These are phyloP conservation scores for Melanopsichium pennsylvanicum DNA, from an alignment of 1,284 basidiomycete genomes.

Conservation along the genomic window DNA sequence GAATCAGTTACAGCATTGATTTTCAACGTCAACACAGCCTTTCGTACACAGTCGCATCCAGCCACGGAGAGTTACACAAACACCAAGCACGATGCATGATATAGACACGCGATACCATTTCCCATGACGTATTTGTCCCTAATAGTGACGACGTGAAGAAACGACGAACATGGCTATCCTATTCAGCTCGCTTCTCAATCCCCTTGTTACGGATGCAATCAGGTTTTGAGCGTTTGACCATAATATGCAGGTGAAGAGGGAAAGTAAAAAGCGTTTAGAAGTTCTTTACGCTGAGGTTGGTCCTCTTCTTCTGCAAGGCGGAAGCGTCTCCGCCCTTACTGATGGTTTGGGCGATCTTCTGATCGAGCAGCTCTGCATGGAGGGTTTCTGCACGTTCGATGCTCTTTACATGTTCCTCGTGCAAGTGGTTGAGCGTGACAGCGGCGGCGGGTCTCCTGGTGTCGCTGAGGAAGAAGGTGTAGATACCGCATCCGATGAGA, in stretches of 20 bases:
- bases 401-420: conserved; percentile 34
- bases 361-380: conserved; percentile 52
- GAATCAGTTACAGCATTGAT: too few species aligned
- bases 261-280: conserved; percentile 9
- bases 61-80: too few species aligned
- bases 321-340: conserved; percentile 48
- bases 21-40: too few species aligned
- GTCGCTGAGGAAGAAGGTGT: conserved; percentile 58
- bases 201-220: too few species aligned
- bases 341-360: conserved; percentile 43
- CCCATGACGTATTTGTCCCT: conserved; percentile 2
- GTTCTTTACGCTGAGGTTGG: conserved; percentile 45
- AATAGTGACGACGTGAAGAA: too few species aligned
- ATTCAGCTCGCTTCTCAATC: too few species aligned
- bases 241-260: neutral
- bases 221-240: neutral
- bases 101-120: neutral
- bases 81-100: neutral
- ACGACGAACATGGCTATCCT: too few species aligned
- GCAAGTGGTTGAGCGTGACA: conserved; percentile 38
- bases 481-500: conserved; percentile 43
- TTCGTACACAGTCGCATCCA: too few species aligned
- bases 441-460: conserved; percentile 46
- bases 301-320: conserved; percentile 39
- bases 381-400: conserved; percentile 33